A percentile compares a stretch with the other conserved stretches of the same genome.
phyloP scores from a whole-genome alignment of 768 basidiomycete genomes.

The Paxillus rubicundulus region DNA sequence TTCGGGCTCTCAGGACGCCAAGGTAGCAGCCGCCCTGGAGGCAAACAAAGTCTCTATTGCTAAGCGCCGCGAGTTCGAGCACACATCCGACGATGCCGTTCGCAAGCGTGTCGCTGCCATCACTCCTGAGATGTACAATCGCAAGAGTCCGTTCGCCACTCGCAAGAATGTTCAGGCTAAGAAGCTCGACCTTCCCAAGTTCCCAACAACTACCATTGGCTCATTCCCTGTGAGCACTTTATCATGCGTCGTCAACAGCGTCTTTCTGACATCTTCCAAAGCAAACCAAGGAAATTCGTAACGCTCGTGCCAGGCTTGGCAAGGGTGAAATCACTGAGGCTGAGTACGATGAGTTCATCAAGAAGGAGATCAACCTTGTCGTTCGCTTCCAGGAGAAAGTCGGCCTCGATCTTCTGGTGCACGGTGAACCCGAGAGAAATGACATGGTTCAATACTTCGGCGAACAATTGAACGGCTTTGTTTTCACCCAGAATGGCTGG shows the following conservation, averaged over 20 bases:
- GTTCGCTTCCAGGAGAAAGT: slow-evolving; percentile 97
- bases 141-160: slow-evolving; percentile 83
- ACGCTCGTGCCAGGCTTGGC: slow-evolving; percentile 90
- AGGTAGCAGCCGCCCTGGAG: slow-evolving; percentile 72
- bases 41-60: slow-evolving; percentile 88
- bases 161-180: slow-evolving; percentile 89
- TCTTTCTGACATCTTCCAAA: slow-evolving; percentile 28
- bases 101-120: slow-evolving; percentile 94
- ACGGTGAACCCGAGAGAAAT: slow-evolving; percentile 98
- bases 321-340: slow-evolving; percentile 85
- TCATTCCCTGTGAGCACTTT: slow-evolving; percentile 79
- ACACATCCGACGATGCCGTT: slow-evolving; percentile 87
- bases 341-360: slow-evolving; percentile 96
- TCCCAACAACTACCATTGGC: slow-evolving; percentile 98
- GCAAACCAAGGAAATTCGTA: slow-evolving; percentile 99
- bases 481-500: slow-evolving; percentile 99
- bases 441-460: slow-evolving; percentile 99
- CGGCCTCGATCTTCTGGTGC: slow-evolving; percentile 95
- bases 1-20: slow-evolving; percentile 78
- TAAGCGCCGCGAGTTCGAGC: slow-evolving; percentile 94
- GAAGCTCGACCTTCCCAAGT: slow-evolving; percentile 88
- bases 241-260: not conserved
- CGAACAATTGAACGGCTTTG: slow-evolving; percentile 91
- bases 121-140: slow-evolving; percentile 79
- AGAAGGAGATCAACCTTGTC: slow-evolving; percentile 92